Evolutionary conservation across 2,329 filamentous ascomycete species (phyloP).

Genomic region (Colletotrichum sojae): DNA sequence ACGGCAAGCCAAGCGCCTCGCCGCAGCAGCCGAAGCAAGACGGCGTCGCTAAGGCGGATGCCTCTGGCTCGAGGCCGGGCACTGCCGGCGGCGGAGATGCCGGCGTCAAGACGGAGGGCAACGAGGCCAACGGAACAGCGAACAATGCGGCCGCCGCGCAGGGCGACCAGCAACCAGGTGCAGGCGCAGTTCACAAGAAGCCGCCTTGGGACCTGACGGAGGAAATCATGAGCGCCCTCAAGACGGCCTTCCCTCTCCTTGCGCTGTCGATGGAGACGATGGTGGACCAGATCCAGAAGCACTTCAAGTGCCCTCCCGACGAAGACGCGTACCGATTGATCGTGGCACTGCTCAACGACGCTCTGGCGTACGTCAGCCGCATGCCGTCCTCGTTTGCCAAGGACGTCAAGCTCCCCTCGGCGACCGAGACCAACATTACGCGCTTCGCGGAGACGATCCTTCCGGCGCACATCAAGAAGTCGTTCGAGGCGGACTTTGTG

Average conservation of each 20-base stretch:
- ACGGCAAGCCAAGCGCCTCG: constrained; percentile 61
- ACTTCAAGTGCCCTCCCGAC: constrained; percentile 98
- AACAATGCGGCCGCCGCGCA: constrained; percentile 36
- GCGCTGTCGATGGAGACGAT: constrained; percentile 99
- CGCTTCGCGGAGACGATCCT: constrained; percentile 97
- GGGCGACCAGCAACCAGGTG: constrained; percentile 39
- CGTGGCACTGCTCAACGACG: constrained; percentile 97
- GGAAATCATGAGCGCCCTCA: constrained; percentile 93
- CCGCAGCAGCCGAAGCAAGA: constrained; percentile 70
- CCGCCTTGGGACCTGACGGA: constrained; percentile 97
- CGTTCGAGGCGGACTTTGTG: constrained; percentile 98
- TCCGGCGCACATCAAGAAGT: constrained; percentile 93
- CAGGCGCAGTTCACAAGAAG: constrained; percentile 69
- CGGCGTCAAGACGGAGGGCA: constrained; percentile 61
- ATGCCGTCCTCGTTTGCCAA: constrained; percentile 89
- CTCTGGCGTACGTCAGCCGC: constrained; percentile 90
- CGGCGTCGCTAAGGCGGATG: constrained; percentile 53
- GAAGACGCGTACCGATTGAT: constrained; percentile 98
- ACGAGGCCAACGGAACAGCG: constrained; percentile 49
- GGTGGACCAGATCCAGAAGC: constrained; percentile 98
- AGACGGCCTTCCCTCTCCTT: constrained; percentile 96
- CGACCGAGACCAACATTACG: constrained; percentile 96
- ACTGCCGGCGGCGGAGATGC: constrained; percentile 64
- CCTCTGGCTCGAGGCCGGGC: constrained; percentile 60
- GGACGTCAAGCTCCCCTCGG: constrained; percentile 89